A percentile compares a stretch with the other conserved stretches of the same genome.
These are phyloP conservation scores for Malassezia slooffiae DNA, from an alignment of 1,284 basidiomycete genomes.

Conservation along the genomic window DNA sequence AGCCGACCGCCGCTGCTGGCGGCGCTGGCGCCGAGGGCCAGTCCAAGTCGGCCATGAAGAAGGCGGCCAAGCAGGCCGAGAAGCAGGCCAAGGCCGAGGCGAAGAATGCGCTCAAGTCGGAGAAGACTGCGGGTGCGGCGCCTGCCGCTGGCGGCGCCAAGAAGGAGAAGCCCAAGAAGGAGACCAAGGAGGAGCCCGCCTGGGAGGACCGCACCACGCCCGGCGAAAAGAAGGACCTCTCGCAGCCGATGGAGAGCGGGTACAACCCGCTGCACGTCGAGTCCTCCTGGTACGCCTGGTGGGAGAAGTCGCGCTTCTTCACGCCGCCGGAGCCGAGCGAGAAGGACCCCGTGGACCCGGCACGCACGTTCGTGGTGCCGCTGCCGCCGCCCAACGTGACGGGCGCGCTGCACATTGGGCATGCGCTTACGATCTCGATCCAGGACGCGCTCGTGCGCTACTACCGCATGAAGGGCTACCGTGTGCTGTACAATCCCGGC, in stretches of 20 bases:
- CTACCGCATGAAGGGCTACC: slow-evolving; percentile 72
- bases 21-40: too few relatives aligned
- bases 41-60: slow-evolving; percentile 36
- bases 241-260: slow-evolving; percentile 71
- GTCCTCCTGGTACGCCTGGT: slow-evolving; percentile 97
- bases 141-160: slow-evolving; percentile 25
- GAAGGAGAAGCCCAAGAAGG: slow-evolving; percentile 44
- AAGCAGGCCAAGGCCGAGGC: slow-evolving; percentile 38
- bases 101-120: slow-evolving; percentile 38
- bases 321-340: slow-evolving; percentile 53
- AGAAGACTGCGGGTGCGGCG: slow-evolving; percentile 19
- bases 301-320: slow-evolving; percentile 82
- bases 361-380: slow-evolving; percentile 67
- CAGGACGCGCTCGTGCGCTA: slow-evolving; percentile 59
- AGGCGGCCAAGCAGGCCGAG: slow-evolving; percentile 35
- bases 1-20: too few relatives aligned
- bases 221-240: slow-evolving; percentile 54
- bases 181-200: slow-evolving; percentile 35
- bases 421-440: slow-evolving; percentile 82
- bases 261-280: slow-evolving; percentile 95
- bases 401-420: slow-evolving; percentile 89
- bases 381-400: slow-evolving; percentile 98
- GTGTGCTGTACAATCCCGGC: slow-evolving; percentile 80
- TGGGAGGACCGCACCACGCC: slow-evolving; percentile 38
- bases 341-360: slow-evolving; percentile 39